Evolutionary conservation across 106 monocot species (phyloP).

Genomic region (Triglochin maritima): DNA sequence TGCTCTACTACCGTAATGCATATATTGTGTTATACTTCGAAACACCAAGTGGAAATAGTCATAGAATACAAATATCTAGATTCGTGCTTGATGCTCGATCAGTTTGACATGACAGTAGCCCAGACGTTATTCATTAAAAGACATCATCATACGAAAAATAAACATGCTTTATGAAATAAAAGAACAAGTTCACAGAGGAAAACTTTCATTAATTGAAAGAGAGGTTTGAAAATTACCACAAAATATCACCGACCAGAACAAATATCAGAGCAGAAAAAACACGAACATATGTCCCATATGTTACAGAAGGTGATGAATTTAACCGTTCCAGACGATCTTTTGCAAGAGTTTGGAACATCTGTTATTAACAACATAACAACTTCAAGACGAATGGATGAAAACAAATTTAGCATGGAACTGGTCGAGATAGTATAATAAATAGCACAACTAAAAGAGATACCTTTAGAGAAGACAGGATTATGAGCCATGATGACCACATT

Average conservation of each 20-base stretch:
- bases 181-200: not conserved
- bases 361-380: slow-evolving; percentile 10
- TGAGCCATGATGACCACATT: slow-evolving; percentile 77
- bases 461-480: slow-evolving; percentile 72
- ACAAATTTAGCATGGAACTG: not conserved
- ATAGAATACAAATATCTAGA: no score
- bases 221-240: slow-evolving; percentile 54
- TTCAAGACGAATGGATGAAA: not conserved
- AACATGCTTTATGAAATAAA: not conserved
- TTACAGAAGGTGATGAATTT: slow-evolving; percentile 86
- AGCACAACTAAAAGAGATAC: slow-evolving; percentile 22
- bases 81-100: no score
- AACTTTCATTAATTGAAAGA: not conserved
- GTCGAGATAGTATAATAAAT: not conserved
- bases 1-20: no score
- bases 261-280: slow-evolving; percentile 83
- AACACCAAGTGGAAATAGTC: no score
- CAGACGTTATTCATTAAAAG: no score
- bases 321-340: slow-evolving; percentile 86
- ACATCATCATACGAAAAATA: no score
- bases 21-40: no score
- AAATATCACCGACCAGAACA: slow-evolving; percentile 59
- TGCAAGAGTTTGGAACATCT: slow-evolving; percentile 91
- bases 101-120: no score
- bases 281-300: slow-evolving; percentile 63